Evolutionary conservation across 2,329 filamentous ascomycete genomes (phyloP).

Genomic region (Penicillium sp.): DNA sequence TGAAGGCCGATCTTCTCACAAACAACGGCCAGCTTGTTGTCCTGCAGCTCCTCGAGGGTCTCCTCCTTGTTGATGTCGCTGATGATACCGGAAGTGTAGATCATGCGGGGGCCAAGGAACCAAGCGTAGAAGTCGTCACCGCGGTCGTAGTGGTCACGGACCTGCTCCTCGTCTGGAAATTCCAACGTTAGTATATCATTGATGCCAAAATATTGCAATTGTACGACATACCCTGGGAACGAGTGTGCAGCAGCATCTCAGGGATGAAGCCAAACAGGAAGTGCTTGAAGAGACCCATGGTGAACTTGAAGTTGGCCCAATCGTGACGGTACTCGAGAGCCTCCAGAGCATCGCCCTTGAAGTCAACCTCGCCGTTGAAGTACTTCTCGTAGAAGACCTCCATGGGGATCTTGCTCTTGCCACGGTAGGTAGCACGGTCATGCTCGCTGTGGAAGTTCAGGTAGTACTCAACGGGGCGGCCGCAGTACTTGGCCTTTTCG

Average conservation of each 20-base stretch:
- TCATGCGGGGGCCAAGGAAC: conserved; percentile 98
- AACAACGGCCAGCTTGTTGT: conserved; percentile 94
- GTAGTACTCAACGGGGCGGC: conserved; percentile 89
- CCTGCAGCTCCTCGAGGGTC: conserved; percentile 90
- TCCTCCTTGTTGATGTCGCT: conserved; percentile 87
- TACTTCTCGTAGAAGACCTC: conserved; percentile 98
- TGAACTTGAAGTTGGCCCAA: conserved; percentile 95
- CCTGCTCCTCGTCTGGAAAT: conserved; percentile 85
- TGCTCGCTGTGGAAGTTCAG: conserved; percentile 57
- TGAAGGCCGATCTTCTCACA: conserved; percentile 93
- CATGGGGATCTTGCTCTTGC: conserved; percentile 58
- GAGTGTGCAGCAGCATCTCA: conserved; percentile 90
- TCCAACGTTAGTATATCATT: conserved; percentile 3
- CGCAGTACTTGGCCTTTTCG: conserved; percentile 86
- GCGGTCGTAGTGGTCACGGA: conserved; percentile 95
- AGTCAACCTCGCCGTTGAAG: conserved; percentile 91
- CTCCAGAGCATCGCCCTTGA: conserved; percentile 92
- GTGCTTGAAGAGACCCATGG: conserved; percentile 80
- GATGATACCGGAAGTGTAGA: conserved; percentile 96
- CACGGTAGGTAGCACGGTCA: conserved; percentile 54
- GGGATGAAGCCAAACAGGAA: conserved; percentile 87
- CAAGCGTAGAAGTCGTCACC: conserved; percentile 98
- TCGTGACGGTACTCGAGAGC: conserved; percentile 93
- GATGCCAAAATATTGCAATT: not conserved
- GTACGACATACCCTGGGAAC: conserved; percentile 72